phyloP scores from a whole-genome alignment of 1,284 basidiomycete species.

The Jaminaea rosea region DNA sequence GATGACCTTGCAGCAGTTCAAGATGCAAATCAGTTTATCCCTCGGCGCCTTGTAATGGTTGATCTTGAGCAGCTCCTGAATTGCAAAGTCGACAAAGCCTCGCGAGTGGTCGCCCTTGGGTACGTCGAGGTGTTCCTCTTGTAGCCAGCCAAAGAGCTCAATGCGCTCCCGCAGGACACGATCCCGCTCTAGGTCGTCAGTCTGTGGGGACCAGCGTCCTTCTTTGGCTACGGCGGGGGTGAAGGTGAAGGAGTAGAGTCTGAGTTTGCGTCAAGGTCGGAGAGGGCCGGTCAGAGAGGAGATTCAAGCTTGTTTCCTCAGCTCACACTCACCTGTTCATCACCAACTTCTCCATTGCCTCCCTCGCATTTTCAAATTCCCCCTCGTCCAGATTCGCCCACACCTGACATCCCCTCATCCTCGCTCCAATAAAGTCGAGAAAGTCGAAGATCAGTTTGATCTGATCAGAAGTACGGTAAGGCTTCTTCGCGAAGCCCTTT shows the following conservation, averaged over 20 bases:
- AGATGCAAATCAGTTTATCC: slow-evolving; percentile 93
- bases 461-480: slow-evolving; percentile 42
- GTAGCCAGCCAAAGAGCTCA: slow-evolving; percentile 78
- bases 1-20: slow-evolving; percentile 98
- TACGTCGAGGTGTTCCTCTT: slow-evolving; percentile 73
- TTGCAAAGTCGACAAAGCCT: slow-evolving; percentile 86
- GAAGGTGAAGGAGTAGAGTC: slow-evolving; percentile 59
- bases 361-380: slow-evolving; percentile 93
- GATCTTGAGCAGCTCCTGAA: slow-evolving; percentile 79
- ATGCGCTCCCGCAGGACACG: slow-evolving; percentile 84
- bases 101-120: slow-evolving; percentile 48
- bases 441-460: slow-evolving; percentile 47
- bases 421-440: slow-evolving; percentile 42
- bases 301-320: too few relatives aligned
- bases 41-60: slow-evolving; percentile 97
- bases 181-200: slow-evolving; percentile 91
- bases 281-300: too few relatives aligned
- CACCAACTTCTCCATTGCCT: slow-evolving; percentile 98
- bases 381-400: slow-evolving; percentile 52
- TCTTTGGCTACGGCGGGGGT: slow-evolving; percentile 41
- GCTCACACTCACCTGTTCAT: too few relatives aligned
- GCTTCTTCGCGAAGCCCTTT: slow-evolving; percentile 44
- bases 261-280: too few relatives aligned
- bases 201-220: slow-evolving; percentile 51
- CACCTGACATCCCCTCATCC: slow-evolving; percentile 37